Evolutionary conservation across 306 rosid species (phyloP).

Genomic region (Lotus japonicus): DNA sequence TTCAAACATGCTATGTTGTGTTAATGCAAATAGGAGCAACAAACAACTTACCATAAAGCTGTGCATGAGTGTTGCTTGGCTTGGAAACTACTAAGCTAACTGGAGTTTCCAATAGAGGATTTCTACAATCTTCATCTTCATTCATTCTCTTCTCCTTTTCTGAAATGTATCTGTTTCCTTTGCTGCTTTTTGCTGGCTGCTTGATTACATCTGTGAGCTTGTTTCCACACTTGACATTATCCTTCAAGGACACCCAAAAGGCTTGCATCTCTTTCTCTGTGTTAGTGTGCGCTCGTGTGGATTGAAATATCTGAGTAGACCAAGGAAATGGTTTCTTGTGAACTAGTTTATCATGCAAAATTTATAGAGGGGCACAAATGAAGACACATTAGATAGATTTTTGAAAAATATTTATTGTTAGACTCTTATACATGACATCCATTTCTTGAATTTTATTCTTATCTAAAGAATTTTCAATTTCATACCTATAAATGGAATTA

Average conservation of each 20-base stretch:
- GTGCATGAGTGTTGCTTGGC: conserved; percentile 21
- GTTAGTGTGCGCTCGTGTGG: not conserved
- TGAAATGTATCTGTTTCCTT: conserved; percentile 3
- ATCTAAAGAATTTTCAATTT: too few species aligned
- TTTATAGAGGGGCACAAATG: not conserved
- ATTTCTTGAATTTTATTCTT: not conserved
- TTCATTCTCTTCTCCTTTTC: conserved; percentile 17
- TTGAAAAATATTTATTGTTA: too few species aligned
- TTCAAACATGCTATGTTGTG: not conserved
- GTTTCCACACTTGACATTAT: conserved; percentile 50
- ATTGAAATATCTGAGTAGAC: conserved; percentile 3
- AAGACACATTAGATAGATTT: not conserved
- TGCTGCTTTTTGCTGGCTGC: conserved; percentile 18
- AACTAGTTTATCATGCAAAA: not conserved
- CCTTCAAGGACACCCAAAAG: conserved; percentile 55
- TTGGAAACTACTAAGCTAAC: conserved; percentile 14
- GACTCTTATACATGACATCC: not conserved
- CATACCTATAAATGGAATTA: too few species aligned
- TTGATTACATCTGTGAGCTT: conserved; percentile 44
- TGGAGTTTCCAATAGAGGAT: conserved; percentile 27
- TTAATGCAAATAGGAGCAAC: conserved; percentile 5
- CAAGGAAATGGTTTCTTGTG: not conserved
- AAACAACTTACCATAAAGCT: conserved; percentile 43
- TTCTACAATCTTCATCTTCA: conserved; percentile 3
- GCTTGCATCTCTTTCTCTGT: conserved; percentile 40